phyloP scores from a whole-genome alignment of 176 grass and related monocot species.

The Paspalum vaginatum region DNA sequence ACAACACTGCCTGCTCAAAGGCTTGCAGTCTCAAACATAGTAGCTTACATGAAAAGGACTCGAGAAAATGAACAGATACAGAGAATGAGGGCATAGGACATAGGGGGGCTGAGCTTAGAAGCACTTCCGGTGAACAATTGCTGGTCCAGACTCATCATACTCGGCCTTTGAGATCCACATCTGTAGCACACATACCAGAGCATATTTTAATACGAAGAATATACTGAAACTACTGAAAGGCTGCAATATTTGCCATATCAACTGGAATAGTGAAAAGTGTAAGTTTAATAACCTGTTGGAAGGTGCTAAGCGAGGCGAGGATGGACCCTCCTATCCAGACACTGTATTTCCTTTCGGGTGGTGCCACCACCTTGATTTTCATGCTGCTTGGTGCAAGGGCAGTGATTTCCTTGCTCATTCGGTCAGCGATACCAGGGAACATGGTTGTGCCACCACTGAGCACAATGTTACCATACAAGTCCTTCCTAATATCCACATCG shows the following conservation, averaged over 20 bases:
- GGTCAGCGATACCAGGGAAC: slow-evolving; percentile 55
- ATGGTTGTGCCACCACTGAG: slow-evolving; percentile 57
- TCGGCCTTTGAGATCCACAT: slow-evolving; percentile 51
- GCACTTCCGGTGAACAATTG: slow-evolving; percentile 52
- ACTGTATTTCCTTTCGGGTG: slow-evolving; percentile 54
- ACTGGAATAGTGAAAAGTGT: neutral
- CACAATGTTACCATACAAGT: slow-evolving; percentile 57
- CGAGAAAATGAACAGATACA: slow-evolving; percentile 13
- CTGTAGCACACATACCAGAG: slow-evolving; percentile 12
- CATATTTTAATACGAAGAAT: neutral
- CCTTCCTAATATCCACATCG: slow-evolving; percentile 56
- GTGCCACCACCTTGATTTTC: slow-evolving; percentile 58
- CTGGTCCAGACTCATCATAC: slow-evolving; percentile 38
- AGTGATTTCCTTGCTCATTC: slow-evolving; percentile 58
- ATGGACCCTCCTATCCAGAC: slow-evolving; percentile 60
- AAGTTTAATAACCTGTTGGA: slow-evolving; percentile 44
- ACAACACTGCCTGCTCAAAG: slow-evolving; percentile 16
- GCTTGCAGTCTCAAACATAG: slow-evolving; percentile 27
- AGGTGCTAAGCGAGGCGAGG: slow-evolving; percentile 53
- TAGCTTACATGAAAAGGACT: slow-evolving; percentile 35
- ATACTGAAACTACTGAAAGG: neutral
- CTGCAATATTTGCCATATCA: neutral
- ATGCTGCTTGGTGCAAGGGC: slow-evolving; percentile 53
- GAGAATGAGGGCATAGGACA: neutral
- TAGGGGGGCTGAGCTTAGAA: slow-evolving; percentile 13